phyloP scores from a whole-genome alignment of 2,329 filamentous ascomycete species.

The Colletotrichum sp. region DNA sequence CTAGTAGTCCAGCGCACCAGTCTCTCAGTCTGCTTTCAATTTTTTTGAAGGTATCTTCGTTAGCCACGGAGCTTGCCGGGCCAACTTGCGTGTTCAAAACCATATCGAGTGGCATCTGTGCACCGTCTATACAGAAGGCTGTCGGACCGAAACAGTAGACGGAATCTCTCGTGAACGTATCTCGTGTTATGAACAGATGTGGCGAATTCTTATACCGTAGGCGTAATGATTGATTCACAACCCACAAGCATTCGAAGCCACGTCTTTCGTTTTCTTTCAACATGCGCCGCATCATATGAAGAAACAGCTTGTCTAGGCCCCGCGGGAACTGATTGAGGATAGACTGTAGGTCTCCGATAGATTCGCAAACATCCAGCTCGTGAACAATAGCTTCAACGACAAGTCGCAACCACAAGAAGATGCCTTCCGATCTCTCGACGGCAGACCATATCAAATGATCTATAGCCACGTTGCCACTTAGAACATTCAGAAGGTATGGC shows the following conservation, averaged over 20 bases:
- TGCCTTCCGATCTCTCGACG: background rate
- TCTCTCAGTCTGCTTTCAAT: no score
- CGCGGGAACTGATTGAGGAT: background rate
- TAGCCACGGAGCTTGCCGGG: no score
- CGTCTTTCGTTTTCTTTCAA: background rate
- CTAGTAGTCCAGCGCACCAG: no score
- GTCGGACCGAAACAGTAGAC: no score
- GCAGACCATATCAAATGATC: background rate
- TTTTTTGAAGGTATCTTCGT: no score
- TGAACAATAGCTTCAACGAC: background rate
- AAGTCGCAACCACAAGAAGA: background rate
- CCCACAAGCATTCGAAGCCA: background rate
- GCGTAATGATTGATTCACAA: background rate
- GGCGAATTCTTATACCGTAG: rapidly evolving
- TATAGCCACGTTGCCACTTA: rapidly evolving
- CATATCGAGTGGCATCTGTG: no score
- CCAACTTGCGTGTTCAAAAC: no score
- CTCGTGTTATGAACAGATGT: no score
- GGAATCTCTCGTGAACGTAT: no score
- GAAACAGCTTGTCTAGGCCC: background rate
- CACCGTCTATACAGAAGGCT: no score
- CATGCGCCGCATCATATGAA: background rate
- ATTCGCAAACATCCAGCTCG: background rate
- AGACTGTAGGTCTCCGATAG: background rate
- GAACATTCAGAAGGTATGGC: rapidly evolving